Evolutionary conservation across 805 yeast genomes (phyloP), one percentile per base, ranked within the genome.

Genomic region (Starmera quercuum): DNA sequence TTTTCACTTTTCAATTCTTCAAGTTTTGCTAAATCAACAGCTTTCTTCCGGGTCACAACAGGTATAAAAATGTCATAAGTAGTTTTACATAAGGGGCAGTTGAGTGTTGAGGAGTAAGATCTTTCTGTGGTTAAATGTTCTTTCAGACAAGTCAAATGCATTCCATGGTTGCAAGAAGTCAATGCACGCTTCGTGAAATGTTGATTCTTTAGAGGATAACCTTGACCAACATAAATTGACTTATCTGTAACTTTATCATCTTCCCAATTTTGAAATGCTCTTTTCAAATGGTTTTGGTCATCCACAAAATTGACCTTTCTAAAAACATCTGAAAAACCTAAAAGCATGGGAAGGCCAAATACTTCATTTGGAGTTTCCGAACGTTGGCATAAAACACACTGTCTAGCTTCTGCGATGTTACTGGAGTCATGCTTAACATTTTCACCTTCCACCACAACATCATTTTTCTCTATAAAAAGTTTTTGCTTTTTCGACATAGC

Each of bases 41-140:
- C 15, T 5, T 25, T 11, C 15, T 25, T 17, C 15, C 27, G 6
- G 4, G 17, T 25, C 6, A 25, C 17, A 25, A 25, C 27, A 25
- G 27, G 27, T 14, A 25, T 17, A 25, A 11, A 25, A 13, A 25
- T 17, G 15, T 25, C 15, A 25, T 25, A 14, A 15, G 15, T 69
- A 0, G 95, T 83, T 41, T 87, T 86, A 64, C 99, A 92, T 27
- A 92, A 66, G 0, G 98, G 97, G 54, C 99, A 92, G n/a, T 85
- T 59, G 47, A 86, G 85, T 41, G 83, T 87, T 15, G 73, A 69
- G 19, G 72, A 71, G 8, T 71, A 69, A 4, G 64, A 54, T 41
- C 65, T 39, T 75, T 83, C 54, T 83, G 66, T 26, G 81, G 77
- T 41, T 73, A 77, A 56, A 51, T 74, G 79, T 35, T 79, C 77